Evolutionary conservation across 2,329 filamentous ascomycete species (phyloP), one percentile per base, ranked within the genome.

Genomic region (Pseudogymnoascus sp.): DNA sequence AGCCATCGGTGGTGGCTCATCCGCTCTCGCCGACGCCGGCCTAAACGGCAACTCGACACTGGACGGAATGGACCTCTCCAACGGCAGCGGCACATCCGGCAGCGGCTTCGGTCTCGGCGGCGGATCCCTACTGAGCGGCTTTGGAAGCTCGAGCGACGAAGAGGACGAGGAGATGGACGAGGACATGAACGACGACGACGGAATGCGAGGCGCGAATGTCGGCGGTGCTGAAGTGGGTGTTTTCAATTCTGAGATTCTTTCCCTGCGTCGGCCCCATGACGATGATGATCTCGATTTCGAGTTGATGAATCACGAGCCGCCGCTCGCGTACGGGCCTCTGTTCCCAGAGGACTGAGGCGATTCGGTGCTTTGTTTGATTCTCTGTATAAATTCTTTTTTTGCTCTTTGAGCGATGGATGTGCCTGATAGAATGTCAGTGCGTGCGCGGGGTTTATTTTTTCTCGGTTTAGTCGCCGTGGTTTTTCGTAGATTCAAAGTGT

Each of bases 111-210:
- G 86, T 44, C 84, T 90, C 69, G 87, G 85, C 70, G 83, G 86
- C 42, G 88, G 89, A 60, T 88, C 89, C 31, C 79, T 96, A 65
- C 84, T 94, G 28, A 93, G 90, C 72, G 92, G 92, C 61, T 97
- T 97, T 76, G 92, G 91, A 72, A 96, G 92, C 76, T 94, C 90
- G 59, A 96, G 92, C 71, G 92, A 96, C 69, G 93, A 97, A 75
- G 94, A 97, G 68, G 94, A 97, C 67, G 93, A 97, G 70, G 93
- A 97, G 66, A 89, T 91, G 77, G 91, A 96, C 65, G 90, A 91
- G 64, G 89, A 89, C 68, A 37, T 60, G 21, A 88, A 93, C 67
- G 89, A 91, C 69, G 88, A 91, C 66, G 84, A 79, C 50, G 70
- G 70, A 60, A 65, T 62, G 33, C 69, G 69, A 63, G 50, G 84